These are phyloP conservation scores for Epichloe gansuensis DNA, from an alignment of 2,329 filamentous ascomycete genomes.

Conservation along the genomic window DNA sequence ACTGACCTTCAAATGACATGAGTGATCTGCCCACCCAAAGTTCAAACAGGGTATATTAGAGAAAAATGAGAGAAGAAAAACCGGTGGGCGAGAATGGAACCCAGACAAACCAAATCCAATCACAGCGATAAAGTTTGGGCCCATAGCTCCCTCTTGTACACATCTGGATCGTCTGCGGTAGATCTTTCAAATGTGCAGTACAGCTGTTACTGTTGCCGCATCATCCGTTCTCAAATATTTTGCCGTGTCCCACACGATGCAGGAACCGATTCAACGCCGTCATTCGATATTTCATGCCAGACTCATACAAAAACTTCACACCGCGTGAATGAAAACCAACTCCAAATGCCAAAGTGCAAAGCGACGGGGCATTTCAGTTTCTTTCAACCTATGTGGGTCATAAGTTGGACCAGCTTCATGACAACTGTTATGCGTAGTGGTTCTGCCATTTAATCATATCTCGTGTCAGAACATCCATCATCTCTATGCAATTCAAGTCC, in stretches of 20 bases:
- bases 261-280: constrained; percentile 8
- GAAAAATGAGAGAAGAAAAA: neutral
- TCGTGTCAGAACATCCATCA: constrained; percentile 79
- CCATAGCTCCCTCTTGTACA: neutral
- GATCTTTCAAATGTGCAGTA: neutral
- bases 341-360: neutral
- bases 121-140: neutral
- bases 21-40: neutral
- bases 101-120: neutral
- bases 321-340: neutral
- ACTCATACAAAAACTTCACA: constrained; percentile 2
- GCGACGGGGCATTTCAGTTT: neutral
- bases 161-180: neutral
- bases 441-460: constrained; percentile 80
- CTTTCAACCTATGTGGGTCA: neutral
- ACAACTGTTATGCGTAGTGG: constrained; percentile 37
- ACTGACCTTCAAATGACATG: neutral
- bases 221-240: neutral
- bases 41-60: constrained; percentile 10
- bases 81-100: neutral
- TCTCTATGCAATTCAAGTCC: constrained; percentile 65
- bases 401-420: neutral
- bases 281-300: constrained; percentile 1
- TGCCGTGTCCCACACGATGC: constrained; percentile 4
- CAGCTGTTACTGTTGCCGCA: neutral